Conservation (phyloP, 2,329 filamentous ascomycete genomes). For the Exophiala aquamarina region DNA sequence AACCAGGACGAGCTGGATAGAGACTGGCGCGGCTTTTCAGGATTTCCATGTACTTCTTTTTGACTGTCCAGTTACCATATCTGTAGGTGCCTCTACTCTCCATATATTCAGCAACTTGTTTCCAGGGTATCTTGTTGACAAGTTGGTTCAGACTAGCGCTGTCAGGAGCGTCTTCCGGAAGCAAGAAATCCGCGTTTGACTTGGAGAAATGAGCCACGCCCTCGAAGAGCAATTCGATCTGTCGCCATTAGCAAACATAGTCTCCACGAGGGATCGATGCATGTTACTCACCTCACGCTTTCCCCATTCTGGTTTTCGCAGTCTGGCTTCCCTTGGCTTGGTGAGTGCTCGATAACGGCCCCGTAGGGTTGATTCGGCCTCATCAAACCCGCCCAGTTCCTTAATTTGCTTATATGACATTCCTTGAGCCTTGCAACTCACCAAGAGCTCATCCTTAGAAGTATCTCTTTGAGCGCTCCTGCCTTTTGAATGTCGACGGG, state of each 20-base stretch:
- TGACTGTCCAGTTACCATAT: constrained; percentile 62
- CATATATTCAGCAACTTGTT: constrained; percentile 58
- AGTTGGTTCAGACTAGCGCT: constrained; percentile 16
- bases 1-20: too few species aligned
- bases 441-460: constrained; percentile 39
- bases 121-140: constrained; percentile 56
- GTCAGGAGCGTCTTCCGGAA: constrained; percentile 9
- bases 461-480: constrained; percentile 20
- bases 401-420: constrained; percentile 51
- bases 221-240: constrained; percentile 43
- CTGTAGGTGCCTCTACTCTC: constrained; percentile 55
- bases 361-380: constrained; percentile 50
- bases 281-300: constrained; percentile 42
- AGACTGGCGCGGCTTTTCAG: constrained; percentile 3
- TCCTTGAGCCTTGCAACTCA: constrained; percentile 41
- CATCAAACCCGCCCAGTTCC: constrained; percentile 40
- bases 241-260: constrained; percentile 3
- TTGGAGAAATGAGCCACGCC: constrained; percentile 35
- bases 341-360: constrained; percentile 48
- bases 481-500: not conserved
- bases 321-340: constrained; percentile 45
- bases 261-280: not conserved
- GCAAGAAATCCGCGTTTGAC: constrained; percentile 7
- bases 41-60: constrained; percentile 60
- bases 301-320: constrained; percentile 47